Percentiles rank a stretch among this genome's conserved stretches.
Conservation (phyloP, 768 basidiomycete genomes). For the Gyrodon lividus region DNA sequence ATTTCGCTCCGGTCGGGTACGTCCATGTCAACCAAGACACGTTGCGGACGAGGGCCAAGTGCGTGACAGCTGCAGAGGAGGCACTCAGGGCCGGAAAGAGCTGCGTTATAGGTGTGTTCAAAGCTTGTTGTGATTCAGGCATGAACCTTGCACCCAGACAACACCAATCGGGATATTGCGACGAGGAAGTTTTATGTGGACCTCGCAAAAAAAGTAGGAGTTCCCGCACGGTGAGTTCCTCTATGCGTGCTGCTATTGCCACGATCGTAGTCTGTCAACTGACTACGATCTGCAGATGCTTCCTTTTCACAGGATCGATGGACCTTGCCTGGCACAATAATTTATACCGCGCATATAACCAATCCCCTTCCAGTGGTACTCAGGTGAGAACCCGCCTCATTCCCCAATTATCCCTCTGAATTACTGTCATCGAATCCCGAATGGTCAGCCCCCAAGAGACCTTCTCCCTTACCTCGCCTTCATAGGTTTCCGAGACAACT, state of each 20-base stretch:
- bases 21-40: constrained; percentile 86
- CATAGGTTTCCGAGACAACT: constrained; percentile 53
- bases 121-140: not conserved
- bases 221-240: constrained; percentile 53
- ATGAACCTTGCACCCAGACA: constrained; percentile 51
- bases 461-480: constrained; percentile 62
- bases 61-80: constrained; percentile 61
- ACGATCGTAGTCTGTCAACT: not conserved
- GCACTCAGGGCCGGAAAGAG: constrained; percentile 55
- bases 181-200: constrained; percentile 75
- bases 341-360: constrained; percentile 74
- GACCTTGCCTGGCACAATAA: constrained; percentile 94
- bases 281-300: constrained; percentile 49
- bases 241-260: not conserved
- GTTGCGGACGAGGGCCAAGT: constrained; percentile 71
- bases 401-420: no score
- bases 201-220: constrained; percentile 53
- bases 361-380: constrained; percentile 39
- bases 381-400: constrained; percentile 8
- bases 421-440: not conserved
- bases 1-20: constrained; percentile 72
- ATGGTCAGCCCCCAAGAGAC: constrained; percentile 45
- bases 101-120: constrained; percentile 72
- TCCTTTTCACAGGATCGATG: constrained; percentile 71
- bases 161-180: constrained; percentile 77